phyloP scores from a whole-genome alignment of 176 grass and related monocot species.

The Triticum dicoccoides region DNA sequence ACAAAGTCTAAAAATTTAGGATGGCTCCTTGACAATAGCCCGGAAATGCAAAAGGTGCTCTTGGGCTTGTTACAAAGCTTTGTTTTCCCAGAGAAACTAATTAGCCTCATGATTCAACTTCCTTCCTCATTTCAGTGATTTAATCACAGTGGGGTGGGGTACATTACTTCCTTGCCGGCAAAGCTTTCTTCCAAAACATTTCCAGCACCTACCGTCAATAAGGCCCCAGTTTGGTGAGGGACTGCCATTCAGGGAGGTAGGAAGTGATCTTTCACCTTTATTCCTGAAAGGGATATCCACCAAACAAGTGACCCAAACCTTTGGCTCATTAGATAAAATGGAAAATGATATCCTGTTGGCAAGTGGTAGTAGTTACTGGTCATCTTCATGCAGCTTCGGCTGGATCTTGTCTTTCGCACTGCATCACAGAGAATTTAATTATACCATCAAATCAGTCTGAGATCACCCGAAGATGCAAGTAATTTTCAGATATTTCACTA shows the following conservation, averaged over 20 bases:
- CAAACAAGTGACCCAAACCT: background rate
- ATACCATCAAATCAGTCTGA: background rate
- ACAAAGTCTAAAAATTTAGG: background rate
- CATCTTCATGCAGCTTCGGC: conserved; percentile 20
- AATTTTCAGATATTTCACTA: background rate
- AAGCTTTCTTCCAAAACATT: background rate
- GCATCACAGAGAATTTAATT: background rate
- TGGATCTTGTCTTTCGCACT: conserved; percentile 1
- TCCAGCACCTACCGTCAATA: background rate
- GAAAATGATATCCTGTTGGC: background rate
- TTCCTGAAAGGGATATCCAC: conserved; percentile 23
- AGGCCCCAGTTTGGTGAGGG: background rate
- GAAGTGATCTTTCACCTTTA: background rate
- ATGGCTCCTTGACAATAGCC: background rate
- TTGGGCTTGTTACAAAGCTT: background rate
- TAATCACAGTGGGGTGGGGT: no score
- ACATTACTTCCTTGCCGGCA: background rate
- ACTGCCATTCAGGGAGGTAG: background rate
- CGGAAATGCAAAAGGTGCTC: no score
- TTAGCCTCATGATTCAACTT: background rate
- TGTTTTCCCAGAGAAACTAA: background rate
- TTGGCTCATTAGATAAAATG: conserved; percentile 16
- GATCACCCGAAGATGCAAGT: background rate
- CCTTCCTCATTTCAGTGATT: background rate
- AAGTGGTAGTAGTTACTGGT: background rate